Base-by-base conservation (phyloP, 140 eudicot species). In the Senecio squalidus region DNA sequence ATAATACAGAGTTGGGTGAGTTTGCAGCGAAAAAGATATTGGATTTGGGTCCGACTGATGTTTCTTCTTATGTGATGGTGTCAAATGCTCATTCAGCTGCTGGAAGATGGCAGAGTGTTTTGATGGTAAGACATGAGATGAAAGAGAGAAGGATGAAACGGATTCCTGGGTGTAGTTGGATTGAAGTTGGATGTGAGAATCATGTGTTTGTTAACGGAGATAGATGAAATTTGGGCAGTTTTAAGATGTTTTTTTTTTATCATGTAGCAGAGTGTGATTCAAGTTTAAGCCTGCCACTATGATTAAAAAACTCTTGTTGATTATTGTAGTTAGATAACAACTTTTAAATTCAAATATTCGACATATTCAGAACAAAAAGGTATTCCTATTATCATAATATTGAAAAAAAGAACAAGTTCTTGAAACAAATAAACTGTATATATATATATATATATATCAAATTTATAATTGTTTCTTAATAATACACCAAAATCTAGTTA, bases 101-200 rank as follows among this genome's bases (percentile, higher is more conserved):
- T 1, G 85, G 82, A 25, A 88, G 85, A 47, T 84, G 96, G 96
- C 43, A 69, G 51, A 67, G 49, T n/a, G 94, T 63, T 56, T 60
- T 68, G 59, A 44, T 21, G 0, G 26, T 79, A 1, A 81, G 96
- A 66, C 31, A 49, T 20, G 76, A 74, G 71, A 88, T 88, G 88
- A 74, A 60, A 41, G 85, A 74, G 69, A 88, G 71, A 50, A 80
- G 76, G 65, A 64, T 88, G 75, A 72, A 23, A 26, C 78, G 74
- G 63, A 70, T 81, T 9, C 90, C 96, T 0, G 96, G 96, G 22
- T 81, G 90, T 72, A 84, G 96, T 78, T 88, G 96, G 96, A 74
- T 88, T 43, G 94, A 84, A 48, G 67, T 88, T 5, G 62, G 70
- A 49, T 65, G 71, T 25, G 30, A 71, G 54, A 71, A 81, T 74